Evolutionary conservation across 1,284 basidiomycete species (phyloP), one percentile per base, ranked within the genome.

Genomic region (Trichosporon faecale): DNA sequence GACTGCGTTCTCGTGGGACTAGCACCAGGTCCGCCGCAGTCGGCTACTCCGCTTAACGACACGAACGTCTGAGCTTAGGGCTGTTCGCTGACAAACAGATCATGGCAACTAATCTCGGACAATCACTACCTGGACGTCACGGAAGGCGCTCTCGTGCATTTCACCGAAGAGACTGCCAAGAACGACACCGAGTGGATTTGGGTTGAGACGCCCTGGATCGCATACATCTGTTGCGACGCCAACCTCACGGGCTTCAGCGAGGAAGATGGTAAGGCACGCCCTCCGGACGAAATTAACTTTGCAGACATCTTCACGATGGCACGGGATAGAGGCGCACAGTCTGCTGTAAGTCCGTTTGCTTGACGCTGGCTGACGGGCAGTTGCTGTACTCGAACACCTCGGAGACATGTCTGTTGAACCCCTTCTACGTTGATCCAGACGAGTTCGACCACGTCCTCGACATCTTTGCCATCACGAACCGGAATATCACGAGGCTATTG

Each of bases 251-350:
- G 87, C 72, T 85, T 87, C 18, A 81, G 76, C 66, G 70, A 79
- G n/a, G 77, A 80, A 60, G 78, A 75, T 74, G 80, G 81, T 81
- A 67, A 72, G 78, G 76, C 18, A 12, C 8, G 21, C 31, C 2
- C 18, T 8, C 9, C 16, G 49, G 33, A 60, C 11, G 2, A 18
- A 2, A 18, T 40, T 63, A 25, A 66, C 61, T 18, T 44, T 57
- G 31, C 68, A 80, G 93, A 95, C 80, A 88, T 94, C 66, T 93
- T 95, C 81, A 92, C 91, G 0, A 84, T 92, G 49, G 92, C 91
- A 12, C 85, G 87, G 57, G 88, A 91, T 74, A 85, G 88, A 69
- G 94, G 94, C 5, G 93, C 93, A 0, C 87, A 89, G 29, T 90
- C 91, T 57, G 92, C 91, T 35, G 89, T 91, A 75, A 77, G 88